Evolutionary conservation across 2,329 filamentous ascomycete species (phyloP), one percentile per base, ranked within the genome.

Genomic region (Calonectria multiphialidica): DNA sequence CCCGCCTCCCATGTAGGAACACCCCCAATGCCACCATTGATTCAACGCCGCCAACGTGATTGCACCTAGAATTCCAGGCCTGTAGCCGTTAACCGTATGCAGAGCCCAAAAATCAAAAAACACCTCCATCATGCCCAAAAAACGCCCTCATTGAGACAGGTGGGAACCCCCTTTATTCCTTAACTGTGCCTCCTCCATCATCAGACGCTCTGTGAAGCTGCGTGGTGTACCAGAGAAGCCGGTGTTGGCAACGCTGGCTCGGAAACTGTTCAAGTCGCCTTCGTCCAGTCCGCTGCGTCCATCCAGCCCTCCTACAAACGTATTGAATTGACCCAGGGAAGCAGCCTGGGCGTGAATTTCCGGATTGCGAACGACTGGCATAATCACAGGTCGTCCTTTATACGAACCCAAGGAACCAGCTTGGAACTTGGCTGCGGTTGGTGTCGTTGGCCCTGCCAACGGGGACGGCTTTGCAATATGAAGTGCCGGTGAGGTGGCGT

Each of bases 241-340:
- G n/a, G 81, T 73, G 30, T 83, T 82, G 16, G 84, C 83, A 37
- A 86, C 76, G 47, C 83, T 85, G 35, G 82, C 84, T 28, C 84
- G 84, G 72, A 86, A 88, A 73, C 85, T 87, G 65, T 80, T 86
- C 49, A 86, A 78, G 63, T 85, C 84, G 47, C 79, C 83, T 55
- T 87, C 85, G 67, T 88, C 87, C 72, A 88, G 83, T 13, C 87
- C 87, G 67, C 84, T 88, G 69, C 85, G 83, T n/a, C 87, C 87
- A 72, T 89, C 87, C 16, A 90, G 79, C 53, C 88, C 88, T 2
- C 88, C 89, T 10, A 90, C 87, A 78, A 90, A 90, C 25, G 84
- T 86, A 72, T 83, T 85, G 57, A 90, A 81, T 21, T 87, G 83
- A 44, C 88, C 88, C 63, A 89, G 80, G 13, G 86, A 85, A 13